phyloP scores from a whole-genome alignment of 495 filamentous ascomycete genomes.

The Tuber borchii region DNA sequence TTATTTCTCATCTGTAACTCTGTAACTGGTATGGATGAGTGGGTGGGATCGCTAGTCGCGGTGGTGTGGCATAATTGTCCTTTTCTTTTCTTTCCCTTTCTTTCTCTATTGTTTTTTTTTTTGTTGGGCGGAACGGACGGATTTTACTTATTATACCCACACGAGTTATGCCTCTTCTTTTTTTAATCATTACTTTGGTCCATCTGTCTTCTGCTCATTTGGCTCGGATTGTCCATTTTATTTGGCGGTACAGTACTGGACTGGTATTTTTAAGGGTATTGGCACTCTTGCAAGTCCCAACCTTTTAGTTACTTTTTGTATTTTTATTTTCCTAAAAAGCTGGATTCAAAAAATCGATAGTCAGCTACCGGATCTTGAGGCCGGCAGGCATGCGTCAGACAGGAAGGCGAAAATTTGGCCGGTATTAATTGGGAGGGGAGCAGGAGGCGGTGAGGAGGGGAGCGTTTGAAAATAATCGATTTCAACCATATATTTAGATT shows the following conservation, averaged over 20 bases:
- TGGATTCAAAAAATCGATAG: background rate
- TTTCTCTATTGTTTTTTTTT: constrained; percentile 8
- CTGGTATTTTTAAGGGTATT: background rate
- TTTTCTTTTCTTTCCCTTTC: constrained; percentile 21
- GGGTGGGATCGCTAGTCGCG: constrained; percentile 20
- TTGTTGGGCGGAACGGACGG: background rate
- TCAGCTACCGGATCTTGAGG: background rate
- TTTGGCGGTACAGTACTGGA: background rate
- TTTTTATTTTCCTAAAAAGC: background rate
- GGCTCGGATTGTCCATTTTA: background rate
- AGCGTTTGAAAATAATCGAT: background rate
- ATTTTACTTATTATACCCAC: background rate
- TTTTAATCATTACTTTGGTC: constrained; percentile 2
- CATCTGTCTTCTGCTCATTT: background rate
- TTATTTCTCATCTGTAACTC: constrained; percentile 36
- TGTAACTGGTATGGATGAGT: constrained; percentile 26
- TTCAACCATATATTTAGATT: constrained; percentile 3
- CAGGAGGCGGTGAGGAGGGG: background rate
- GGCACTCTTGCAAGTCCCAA: background rate
- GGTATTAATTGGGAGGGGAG: background rate
- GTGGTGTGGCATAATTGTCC: constrained; percentile 20
- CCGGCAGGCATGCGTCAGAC: background rate
- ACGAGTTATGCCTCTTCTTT: background rate
- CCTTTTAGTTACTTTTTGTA: background rate
- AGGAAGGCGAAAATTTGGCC: background rate